A percentile compares a stretch with the other conserved stretches of the same genome.
Conservation (phyloP, 192 early-diverging fungal species). For the Coemansia sp. region DNA sequence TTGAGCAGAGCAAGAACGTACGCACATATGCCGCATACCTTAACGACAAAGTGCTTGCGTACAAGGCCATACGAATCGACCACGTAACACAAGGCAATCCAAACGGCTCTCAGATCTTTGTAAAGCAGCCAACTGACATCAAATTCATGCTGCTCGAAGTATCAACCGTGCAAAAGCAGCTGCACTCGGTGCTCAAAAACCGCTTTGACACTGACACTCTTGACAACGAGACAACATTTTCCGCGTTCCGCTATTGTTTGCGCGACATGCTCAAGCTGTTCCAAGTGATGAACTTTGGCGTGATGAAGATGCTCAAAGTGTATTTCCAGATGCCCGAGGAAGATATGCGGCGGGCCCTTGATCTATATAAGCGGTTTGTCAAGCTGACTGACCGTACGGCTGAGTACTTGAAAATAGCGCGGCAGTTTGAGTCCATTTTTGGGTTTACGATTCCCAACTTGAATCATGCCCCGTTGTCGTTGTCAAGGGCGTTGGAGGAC, state of each 20-base stretch:
- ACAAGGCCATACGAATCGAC: slow-evolving; percentile 53
- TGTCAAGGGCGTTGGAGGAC: slow-evolving; percentile 53
- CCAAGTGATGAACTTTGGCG: slow-evolving; percentile 59
- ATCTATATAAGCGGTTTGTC: slow-evolving; percentile 58
- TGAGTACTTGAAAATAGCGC: slow-evolving; percentile 52
- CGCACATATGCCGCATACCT: slow-evolving; percentile 54
- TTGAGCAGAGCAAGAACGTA: slow-evolving; percentile 59
- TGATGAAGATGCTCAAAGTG: slow-evolving; percentile 60
- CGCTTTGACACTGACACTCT: slow-evolving; percentile 52
- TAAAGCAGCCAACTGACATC: slow-evolving; percentile 35
- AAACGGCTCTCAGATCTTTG: slow-evolving; percentile 44
- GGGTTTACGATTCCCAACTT: slow-evolving; percentile 53
- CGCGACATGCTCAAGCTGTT: slow-evolving; percentile 58
- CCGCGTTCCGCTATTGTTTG: slow-evolving; percentile 52
- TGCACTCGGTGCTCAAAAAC: slow-evolving; percentile 55
- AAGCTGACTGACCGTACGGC: slow-evolving; percentile 54
- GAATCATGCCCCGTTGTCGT: slow-evolving; percentile 55
- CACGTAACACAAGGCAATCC: slow-evolving; percentile 49
- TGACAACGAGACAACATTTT: slow-evolving; percentile 56
- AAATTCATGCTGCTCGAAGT: slow-evolving; percentile 55
- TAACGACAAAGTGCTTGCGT: slow-evolving; percentile 51
- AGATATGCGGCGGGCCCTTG: slow-evolving; percentile 54
- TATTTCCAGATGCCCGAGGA: slow-evolving; percentile 54
- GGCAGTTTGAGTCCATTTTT: slow-evolving; percentile 52
- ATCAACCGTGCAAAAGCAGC: slow-evolving; percentile 51